A percentile compares a stretch with the other conserved stretches of the same genome.
Conservation (phyloP, 2,329 filamentous ascomycete genomes). For the Fusarium chuoi region DNA sequence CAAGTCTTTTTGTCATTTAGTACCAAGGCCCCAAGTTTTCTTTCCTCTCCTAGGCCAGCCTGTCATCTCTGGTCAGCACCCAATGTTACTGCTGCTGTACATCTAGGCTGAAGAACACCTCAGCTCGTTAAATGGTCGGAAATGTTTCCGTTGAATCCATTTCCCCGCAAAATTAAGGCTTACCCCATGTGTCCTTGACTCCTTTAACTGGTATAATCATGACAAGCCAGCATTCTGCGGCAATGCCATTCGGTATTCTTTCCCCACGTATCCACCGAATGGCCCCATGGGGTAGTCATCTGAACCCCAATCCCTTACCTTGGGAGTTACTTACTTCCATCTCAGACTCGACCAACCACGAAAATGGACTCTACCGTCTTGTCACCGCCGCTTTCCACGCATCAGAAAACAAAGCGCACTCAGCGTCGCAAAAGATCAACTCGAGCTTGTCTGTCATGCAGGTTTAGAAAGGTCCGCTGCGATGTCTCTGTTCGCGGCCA, state of each 20-base stretch:
- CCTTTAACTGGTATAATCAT: not conserved
- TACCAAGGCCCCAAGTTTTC: too few relatives aligned
- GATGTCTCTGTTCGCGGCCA: not conserved
- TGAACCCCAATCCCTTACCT: not conserved
- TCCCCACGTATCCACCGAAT: not conserved
- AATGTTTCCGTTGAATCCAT: not conserved
- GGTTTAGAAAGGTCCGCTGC: not conserved
- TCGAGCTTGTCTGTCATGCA: not conserved
- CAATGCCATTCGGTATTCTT: not conserved
- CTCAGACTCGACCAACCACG: not conserved
- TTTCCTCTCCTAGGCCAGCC: too few relatives aligned
- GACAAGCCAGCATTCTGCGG: not conserved
- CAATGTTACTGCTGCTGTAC: not conserved
- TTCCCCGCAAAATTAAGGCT: not conserved
- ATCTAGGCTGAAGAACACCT: too few relatives aligned
- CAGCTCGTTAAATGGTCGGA: not conserved
- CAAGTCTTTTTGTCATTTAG: too few relatives aligned
- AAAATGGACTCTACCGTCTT: not conserved
- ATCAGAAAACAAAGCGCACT: not conserved
- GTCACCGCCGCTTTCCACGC: not conserved
- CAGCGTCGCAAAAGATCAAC: not conserved
- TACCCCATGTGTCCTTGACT: not conserved
- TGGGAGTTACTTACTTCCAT: not conserved
- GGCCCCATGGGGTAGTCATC: not conserved
- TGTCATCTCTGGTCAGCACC: not conserved